Percentiles rank a stretch among this genome's conserved stretches.
These are phyloP conservation scores for Vicia villosa DNA, from an alignment of 306 rosid species.

Conservation along the genomic window DNA sequence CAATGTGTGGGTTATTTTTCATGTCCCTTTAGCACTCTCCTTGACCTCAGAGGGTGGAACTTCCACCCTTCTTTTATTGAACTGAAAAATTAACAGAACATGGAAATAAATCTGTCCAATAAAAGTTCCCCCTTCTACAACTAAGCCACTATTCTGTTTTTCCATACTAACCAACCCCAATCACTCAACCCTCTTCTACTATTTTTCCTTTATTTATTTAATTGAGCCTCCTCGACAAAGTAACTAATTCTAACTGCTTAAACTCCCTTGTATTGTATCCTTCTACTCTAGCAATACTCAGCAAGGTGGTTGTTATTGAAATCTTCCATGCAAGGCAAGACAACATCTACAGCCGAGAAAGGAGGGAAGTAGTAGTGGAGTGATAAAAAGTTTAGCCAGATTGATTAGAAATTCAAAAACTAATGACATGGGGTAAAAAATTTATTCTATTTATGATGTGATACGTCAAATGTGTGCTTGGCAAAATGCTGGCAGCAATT, in stretches of 20 bases:
- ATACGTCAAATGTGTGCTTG: constrained; percentile 19
- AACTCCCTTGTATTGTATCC: neutral
- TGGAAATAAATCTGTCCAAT: neutral
- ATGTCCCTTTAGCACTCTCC: constrained; percentile 7
- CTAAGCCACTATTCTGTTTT: neutral
- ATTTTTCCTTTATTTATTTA: neutral
- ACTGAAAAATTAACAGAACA: constrained; percentile 11
- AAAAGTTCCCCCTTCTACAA: constrained; percentile 2
- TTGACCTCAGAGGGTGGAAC: neutral
- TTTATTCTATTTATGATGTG: constrained; percentile 16
- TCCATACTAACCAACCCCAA: neutral
- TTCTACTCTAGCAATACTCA: neutral
- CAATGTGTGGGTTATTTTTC: neutral
- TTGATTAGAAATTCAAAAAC: constrained; percentile 9
- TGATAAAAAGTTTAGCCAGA: constrained; percentile 13
- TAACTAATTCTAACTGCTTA: constrained; percentile 10
- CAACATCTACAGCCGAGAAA: neutral
- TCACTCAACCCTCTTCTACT: neutral
- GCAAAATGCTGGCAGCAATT: constrained; percentile 7
- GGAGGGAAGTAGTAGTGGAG: constrained; percentile 7
- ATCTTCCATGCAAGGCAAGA: constrained; percentile 23
- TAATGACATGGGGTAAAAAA: neutral
- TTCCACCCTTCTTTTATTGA: neutral
- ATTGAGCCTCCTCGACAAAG: neutral
- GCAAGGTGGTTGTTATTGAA: constrained; percentile 17